Base-by-base conservation (phyloP, 2,329 filamentous ascomycete species). In the Didymella pomorum region DNA sequence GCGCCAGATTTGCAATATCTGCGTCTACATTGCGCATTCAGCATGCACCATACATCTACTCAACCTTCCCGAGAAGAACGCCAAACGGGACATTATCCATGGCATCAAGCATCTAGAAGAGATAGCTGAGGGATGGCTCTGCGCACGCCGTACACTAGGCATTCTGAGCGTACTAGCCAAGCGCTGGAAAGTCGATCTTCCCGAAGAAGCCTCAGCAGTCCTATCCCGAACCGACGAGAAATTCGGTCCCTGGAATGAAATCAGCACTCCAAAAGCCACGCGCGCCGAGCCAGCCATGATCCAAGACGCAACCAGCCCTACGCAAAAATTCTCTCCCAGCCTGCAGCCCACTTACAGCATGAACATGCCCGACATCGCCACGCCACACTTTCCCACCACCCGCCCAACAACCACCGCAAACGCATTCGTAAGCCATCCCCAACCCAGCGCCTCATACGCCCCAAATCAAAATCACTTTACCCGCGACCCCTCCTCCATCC, bases 1-100 rank as follows among this genome's bases (percentile, higher is more conserved):
- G 12, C 88, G 92, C 4, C 94, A 98, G 74, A 97, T 99, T 31
- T 96, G 92, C 79, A 98, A 98, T 71, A 92, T 98, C 68, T 93
- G 91, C 3, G 93, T 98, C 0, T 99, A 99, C 76, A 97, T 98
- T 78, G 85, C 91, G 0, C 94, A 98, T 75, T 95, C 92, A 4
- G 93, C 95, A 28, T 97, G 93, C 73, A 97, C 93, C 0, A 96
- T 98, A 37, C 95, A 98, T 70, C 81, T 99, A 20, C 86, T 99
- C 33, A 97, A 97, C 66, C 81, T 98, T 1, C 93, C 93, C 0
- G 93, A 97, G 67, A 97, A 95, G 79, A 95, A 91, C 28, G 92
- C 95, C 4, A 89, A 87, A 69, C 83, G 94, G 67, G 94, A 98
- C 75, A 91, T 99, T 41, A 89, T 91, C 4, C 93, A 97, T 68